These are phyloP conservation scores for Cryphonectria radicalis DNA, from an alignment of 2,329 filamentous ascomycete genomes.

Conservation along the genomic window DNA sequence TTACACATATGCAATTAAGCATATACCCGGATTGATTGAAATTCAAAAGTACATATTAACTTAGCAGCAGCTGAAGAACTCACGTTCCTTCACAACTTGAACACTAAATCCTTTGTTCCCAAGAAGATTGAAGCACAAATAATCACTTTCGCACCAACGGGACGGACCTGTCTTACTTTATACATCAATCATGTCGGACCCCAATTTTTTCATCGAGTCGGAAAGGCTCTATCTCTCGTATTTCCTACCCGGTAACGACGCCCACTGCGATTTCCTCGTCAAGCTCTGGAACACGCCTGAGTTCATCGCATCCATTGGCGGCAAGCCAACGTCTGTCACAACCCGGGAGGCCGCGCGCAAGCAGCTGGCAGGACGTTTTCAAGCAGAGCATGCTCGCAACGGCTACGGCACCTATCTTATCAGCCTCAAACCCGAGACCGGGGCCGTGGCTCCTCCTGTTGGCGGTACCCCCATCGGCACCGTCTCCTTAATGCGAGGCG, in stretches of 20 bases:
- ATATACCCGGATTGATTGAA: no score
- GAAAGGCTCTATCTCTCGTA: constrained; percentile 35
- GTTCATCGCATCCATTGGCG: constrained; percentile 31
- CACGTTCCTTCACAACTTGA: no score
- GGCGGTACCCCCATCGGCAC: constrained; percentile 33
- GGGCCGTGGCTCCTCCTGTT: background rate
- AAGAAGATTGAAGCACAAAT: no score
- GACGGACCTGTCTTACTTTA: constrained; percentile 4
- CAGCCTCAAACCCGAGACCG: constrained; percentile 15
- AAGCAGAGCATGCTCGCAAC: constrained; percentile 32
- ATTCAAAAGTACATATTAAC: no score
- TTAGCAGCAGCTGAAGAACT: no score
- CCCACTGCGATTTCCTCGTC: constrained; percentile 37
- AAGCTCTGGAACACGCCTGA: constrained; percentile 35
- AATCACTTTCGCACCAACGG: background rate
- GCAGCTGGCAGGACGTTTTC: constrained; percentile 27
- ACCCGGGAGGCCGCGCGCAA: constrained; percentile 31
- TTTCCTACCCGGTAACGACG: constrained; percentile 30
- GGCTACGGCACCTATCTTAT: constrained; percentile 39
- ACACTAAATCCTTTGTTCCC: no score
- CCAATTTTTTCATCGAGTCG: constrained; percentile 34
- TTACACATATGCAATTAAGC: no score
- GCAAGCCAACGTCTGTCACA: constrained; percentile 29
- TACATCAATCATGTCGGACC: constrained; percentile 30
- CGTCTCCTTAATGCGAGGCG: constrained; percentile 33